Base-by-base conservation (phyloP, 1,284 basidiomycete genomes). In the Puccinia hordei region DNA sequence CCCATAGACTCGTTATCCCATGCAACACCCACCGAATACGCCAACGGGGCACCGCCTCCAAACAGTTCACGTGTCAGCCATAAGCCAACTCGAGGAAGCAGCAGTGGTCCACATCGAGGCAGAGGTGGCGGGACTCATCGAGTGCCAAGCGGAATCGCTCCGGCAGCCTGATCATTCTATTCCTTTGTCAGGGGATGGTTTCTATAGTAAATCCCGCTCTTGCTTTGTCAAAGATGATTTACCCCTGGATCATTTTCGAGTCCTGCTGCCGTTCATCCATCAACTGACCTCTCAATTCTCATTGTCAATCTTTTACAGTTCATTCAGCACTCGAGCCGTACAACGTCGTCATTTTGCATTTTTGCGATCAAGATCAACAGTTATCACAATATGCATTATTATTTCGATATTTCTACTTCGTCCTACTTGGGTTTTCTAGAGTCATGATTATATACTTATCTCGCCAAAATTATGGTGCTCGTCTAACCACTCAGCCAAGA, bases 1-100 rank as follows among this genome's bases (percentile, higher is more conserved):
- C 77, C 77, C n/a, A 79, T 79, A 15, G 77, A 79, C 57, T 72
- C 77, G 24, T 61, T 79, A 30, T 79, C 77, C 27, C 77, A 79
- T 27, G 77, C 77, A 61, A 63, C 77, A n/a, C 77, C 77, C 10
- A 79, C 77, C 33, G 77, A 79, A 59, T 79, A 79, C 35, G 57
- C 66, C 27, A 79, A 71, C 46, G 77, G 77, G 12, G 33, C 69
- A 13, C 68, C 77, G 15, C 68, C 77, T 38, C 51, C 77, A 4
- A 53, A 59, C 41, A 77, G 63, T 57, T 57, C 65, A 71, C 35
- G 46, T 30, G 35, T 59, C 19, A 55, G 61, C 38, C 77, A 79
- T 33, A 79, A 79, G 57, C 19, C 66, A 6, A 68, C 66, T 57
- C 77, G 77, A 10, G 77, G 77, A 41, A 68, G 77, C 22, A 55